Percentiles rank a stretch among this genome's conserved stretches.
Conservation (phyloP, 2,329 filamentous ascomycete species). For the Xylaria polymorpha region DNA sequence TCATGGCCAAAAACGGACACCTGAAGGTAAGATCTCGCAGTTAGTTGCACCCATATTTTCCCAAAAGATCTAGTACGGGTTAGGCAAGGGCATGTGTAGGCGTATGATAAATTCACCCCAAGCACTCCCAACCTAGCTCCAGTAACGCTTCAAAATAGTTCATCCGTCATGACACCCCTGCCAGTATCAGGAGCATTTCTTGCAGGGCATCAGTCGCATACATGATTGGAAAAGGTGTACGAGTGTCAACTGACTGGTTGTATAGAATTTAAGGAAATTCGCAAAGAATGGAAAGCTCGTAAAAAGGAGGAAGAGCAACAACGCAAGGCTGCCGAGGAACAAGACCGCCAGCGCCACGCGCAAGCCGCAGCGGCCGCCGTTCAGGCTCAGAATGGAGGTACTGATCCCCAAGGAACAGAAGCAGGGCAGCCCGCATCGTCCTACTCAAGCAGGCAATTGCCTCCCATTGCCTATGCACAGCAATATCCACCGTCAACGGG, state of each 20-base stretch:
- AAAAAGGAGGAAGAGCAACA: conserved; percentile 98
- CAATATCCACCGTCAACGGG: conserved; percentile 74
- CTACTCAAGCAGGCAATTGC: conserved; percentile 74
- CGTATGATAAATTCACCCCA: conserved; percentile 20
- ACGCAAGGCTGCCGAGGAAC: conserved; percentile 90
- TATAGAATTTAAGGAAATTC: conserved; percentile 97
- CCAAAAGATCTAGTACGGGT: not conserved
- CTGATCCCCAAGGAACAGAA: conserved; percentile 61
- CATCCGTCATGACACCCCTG: not conserved
- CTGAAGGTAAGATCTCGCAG: conserved; percentile 79
- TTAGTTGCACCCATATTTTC: conserved; percentile 6
- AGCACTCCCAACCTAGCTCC: conserved; percentile 18
- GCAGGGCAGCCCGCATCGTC: conserved; percentile 67
- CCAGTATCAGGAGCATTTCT: not conserved
- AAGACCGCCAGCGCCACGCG: conserved; percentile 72
- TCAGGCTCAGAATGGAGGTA: conserved; percentile 62
- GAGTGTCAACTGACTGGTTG: conserved; percentile 46
- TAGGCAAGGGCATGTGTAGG: not conserved
- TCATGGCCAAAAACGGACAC: conserved; percentile 92
- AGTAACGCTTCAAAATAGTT: conserved; percentile 6
- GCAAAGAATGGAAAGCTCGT: conserved; percentile 98
- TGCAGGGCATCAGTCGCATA: not conserved
- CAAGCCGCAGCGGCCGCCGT: conserved; percentile 65
- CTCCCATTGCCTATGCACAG: conserved; percentile 78
- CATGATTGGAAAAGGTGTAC: not conserved